Percentiles rank a stretch among this genome's conserved stretches.
Evolutionary conservation across 2,329 filamentous ascomycete species (phyloP).

Genomic region (Endothia cerciana): DNA sequence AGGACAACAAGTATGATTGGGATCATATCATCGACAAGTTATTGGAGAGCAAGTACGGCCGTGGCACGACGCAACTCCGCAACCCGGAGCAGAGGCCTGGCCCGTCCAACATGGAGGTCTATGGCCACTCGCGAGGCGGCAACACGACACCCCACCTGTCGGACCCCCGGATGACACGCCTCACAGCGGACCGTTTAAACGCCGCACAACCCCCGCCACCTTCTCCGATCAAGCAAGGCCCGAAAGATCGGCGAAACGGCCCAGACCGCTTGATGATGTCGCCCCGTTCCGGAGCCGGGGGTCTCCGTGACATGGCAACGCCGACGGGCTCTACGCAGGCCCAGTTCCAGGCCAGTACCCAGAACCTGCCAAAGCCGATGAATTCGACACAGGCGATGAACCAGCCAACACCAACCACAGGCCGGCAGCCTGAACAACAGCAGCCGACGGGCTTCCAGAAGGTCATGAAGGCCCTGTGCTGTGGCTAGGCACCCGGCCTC

Average conservation of each 20-base stretch:
- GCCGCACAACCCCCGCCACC: conserved; percentile 88
- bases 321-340: conserved; percentile 91
- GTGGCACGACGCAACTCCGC: conserved; percentile 58
- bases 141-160: conserved; percentile 65
- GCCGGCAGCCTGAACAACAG: conserved; percentile 62
- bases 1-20: conserved; percentile 99
- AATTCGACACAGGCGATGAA: conserved; percentile 64
- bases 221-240: conserved; percentile 80
- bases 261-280: conserved; percentile 74
- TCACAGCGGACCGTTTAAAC: conserved; percentile 90
- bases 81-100: conserved; percentile 79
- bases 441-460: conserved; percentile 87
- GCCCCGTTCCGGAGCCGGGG: conserved; percentile 75
- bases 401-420: conserved; percentile 57
- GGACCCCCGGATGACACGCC: conserved; percentile 56
- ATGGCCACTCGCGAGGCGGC: conserved; percentile 71
- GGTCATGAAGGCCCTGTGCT: conserved; percentile 90
- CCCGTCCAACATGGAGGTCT: conserved; percentile 82
- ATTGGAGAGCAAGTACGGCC: conserved; percentile 77
- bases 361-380: conserved; percentile 74
- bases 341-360: conserved; percentile 94
- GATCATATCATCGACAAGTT: conserved; percentile 50
- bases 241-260: conserved; percentile 77
- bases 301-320: conserved; percentile 76
- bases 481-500: conserved; percentile 60